These are phyloP conservation scores for Podila clonocystis DNA, from an alignment of 192 early-diverging fungal species.

Conservation along the genomic window DNA sequence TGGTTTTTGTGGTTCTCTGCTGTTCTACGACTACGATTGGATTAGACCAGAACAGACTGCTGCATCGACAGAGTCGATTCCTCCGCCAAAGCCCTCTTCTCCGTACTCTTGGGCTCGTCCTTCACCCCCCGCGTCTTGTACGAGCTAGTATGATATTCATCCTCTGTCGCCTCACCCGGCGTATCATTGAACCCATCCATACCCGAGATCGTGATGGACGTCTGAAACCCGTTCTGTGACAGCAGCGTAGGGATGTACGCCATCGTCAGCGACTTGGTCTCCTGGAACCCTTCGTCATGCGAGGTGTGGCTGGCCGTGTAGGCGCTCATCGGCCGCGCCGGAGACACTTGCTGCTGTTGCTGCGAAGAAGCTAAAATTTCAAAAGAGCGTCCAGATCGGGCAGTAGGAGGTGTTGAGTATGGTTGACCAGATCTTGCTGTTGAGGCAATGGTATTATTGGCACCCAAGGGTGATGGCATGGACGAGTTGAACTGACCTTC, in stretches of 20 bases:
- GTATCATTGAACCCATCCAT: not conserved
- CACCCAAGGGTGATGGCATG: too few species aligned
- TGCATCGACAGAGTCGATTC: not conserved
- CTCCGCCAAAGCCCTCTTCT: not conserved
- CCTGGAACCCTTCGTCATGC: conserved; percentile 25
- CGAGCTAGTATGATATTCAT: not conserved
- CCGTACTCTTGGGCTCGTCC: not conserved
- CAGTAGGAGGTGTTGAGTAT: too few species aligned
- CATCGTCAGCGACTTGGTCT: conserved; percentile 12
- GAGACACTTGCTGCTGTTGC: not conserved
- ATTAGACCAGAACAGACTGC: too few species aligned
- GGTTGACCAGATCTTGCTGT: too few species aligned
- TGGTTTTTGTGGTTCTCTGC: too few species aligned
- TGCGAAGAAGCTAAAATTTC: not conserved
- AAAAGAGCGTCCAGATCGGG: too few species aligned
- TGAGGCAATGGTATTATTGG: too few species aligned
- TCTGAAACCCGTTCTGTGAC: not conserved
- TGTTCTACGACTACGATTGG: too few species aligned
- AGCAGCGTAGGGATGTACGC: conserved; percentile 1
- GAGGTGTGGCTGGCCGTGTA: conserved; percentile 17
- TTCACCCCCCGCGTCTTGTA: not conserved
- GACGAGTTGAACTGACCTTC: not conserved
- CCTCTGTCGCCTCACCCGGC: not conserved
- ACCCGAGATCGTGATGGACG: not conserved
- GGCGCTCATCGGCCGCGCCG: conserved; percentile 19